A percentile compares a stretch with the other conserved stretches of the same genome.
These are phyloP conservation scores for Penicillium sp. DNA, from an alignment of 2,329 filamentous ascomycete species.

Conservation along the genomic window DNA sequence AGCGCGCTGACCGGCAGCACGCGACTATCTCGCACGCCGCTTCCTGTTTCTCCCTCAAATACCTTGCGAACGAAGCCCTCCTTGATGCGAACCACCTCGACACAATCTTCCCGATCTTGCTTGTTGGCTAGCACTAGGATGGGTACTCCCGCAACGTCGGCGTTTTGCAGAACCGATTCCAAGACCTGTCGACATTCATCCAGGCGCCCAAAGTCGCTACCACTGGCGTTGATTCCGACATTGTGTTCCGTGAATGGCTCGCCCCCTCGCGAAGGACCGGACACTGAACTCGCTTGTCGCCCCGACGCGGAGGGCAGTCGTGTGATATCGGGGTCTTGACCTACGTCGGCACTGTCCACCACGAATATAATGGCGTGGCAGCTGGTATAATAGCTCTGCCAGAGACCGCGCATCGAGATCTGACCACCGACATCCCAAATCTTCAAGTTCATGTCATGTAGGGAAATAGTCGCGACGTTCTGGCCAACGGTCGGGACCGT, in stretches of 20 bases:
- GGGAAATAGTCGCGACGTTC: conserved; percentile 85
- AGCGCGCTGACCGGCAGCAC: conserved; percentile 90
- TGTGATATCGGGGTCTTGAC: conserved; percentile 66
- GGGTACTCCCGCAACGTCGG: conserved; percentile 85
- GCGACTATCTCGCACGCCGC: conserved; percentile 78
- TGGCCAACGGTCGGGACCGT: conserved; percentile 96
- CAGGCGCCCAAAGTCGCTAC: conserved; percentile 51
- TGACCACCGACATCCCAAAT: conserved; percentile 98
- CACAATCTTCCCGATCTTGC: conserved; percentile 93
- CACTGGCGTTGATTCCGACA: conserved; percentile 34
- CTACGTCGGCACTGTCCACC: conserved; percentile 89
- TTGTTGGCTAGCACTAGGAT: conserved; percentile 93
- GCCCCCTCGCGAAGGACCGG: conserved; percentile 16
- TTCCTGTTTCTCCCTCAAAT: conserved; percentile 87
- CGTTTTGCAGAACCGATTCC: conserved; percentile 80
- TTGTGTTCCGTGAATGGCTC: conserved; percentile 32
- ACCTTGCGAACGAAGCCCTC: conserved; percentile 93
- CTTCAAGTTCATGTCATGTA: conserved; percentile 95
- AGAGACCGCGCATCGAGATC: conserved; percentile 77
- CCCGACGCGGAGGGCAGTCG: conserved; percentile 34
- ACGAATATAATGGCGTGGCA: conserved; percentile 98
- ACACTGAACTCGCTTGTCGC: conserved; percentile 26
- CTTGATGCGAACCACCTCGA: conserved; percentile 96
- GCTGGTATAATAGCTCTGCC: conserved; percentile 91
- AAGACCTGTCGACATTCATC: conserved; percentile 86